Evolutionary conservation across 2,329 filamentous ascomycete species (phyloP).

Genomic region (Westerdykella aurantiaca): DNA sequence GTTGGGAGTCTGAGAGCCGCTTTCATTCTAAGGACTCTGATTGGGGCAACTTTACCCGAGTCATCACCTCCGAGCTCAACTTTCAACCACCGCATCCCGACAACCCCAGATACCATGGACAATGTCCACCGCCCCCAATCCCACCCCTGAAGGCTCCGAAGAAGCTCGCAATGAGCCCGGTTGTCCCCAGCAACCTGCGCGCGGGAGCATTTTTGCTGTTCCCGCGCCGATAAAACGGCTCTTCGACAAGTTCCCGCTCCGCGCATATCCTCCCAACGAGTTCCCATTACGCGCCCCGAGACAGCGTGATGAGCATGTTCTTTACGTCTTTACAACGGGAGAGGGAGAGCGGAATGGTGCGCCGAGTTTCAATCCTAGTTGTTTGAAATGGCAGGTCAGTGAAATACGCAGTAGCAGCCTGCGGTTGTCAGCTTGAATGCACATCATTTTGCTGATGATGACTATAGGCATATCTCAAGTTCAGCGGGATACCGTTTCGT

Average conservation of each 20-base stretch:
- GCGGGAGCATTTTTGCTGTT: conserved; percentile 44
- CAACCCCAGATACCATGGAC: neutral
- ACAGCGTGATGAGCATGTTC: conserved; percentile 47
- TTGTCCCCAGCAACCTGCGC: conserved; percentile 10
- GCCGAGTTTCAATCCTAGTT: conserved; percentile 85
- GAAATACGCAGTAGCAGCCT: neutral
- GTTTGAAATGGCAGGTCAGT: conserved; percentile 91
- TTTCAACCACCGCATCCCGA: neutral
- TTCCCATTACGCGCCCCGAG: conserved; percentile 59
- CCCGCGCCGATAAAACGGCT: conserved; percentile 73
- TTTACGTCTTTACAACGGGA: conserved; percentile 72
- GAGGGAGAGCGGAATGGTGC: conserved; percentile 55
- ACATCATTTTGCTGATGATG: conserved; percentile 2
- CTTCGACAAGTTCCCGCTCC: conserved; percentile 78
- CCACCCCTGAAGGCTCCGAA: neutral
- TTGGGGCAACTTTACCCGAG: neutral
- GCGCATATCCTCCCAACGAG: conserved; percentile 67
- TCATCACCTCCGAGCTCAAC: neutral
- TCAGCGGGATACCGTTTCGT: conserved; percentile 63
- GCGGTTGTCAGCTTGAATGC: too few relatives aligned
- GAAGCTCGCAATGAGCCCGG: conserved; percentile 6
- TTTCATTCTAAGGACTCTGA: neutral
- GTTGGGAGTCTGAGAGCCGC: too few relatives aligned
- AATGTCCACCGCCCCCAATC: conserved; percentile 2
- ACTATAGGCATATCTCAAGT: conserved; percentile 72